Evolutionary conservation across 2,329 filamentous ascomycete species (phyloP), one percentile per base, ranked within the genome.

Genomic region (Fusarium sp.): DNA sequence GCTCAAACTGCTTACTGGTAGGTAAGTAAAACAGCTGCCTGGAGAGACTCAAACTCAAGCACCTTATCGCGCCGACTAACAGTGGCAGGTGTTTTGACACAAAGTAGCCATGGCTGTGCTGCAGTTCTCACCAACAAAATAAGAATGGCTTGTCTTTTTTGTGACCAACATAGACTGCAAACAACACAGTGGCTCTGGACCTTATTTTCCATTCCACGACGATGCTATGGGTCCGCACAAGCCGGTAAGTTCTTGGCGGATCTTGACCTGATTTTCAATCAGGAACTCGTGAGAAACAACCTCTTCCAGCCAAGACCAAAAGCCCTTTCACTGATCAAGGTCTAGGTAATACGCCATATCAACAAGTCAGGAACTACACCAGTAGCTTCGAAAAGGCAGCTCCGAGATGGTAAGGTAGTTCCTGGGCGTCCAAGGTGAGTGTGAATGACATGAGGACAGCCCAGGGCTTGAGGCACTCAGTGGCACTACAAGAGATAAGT

Each of bases 41-140:
- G 39, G 21, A 64, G 31, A 54, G 39, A 54, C 38, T 29, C 29
- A 69, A 73, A 70, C 60, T 62, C 42, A 73, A 63, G 69, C 39
- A 49, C 33, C 25, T 56, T 56, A 41, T 73, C 49, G 58, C 46
- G 46, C 69, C 70, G 65, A 72, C 46, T 70, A 29, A 25, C 21
- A 42, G 29, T 33, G 18, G 23, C 31, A 14, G 37, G 37, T 19
- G 23, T 52, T n/a, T 27, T 52, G 33, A 21, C 25, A n/a, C 25
- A 29, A 52, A 14, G n/a, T 27, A 57, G 29, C 23, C n/a, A 27
- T n/a, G n/a, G 29, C 54, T 35, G n/a, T 14, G n/a, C 39, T 48
- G 38, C 10, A 25, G 41, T 57, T 25, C 19, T 33, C 29, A 45
- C 29, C 23, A 23, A n/a, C 39, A 35, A 35, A 25, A 46, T 15